Evolutionary conservation across 163 green algal genomes (phyloP).

Genomic region (Chloromonas sp.): DNA sequence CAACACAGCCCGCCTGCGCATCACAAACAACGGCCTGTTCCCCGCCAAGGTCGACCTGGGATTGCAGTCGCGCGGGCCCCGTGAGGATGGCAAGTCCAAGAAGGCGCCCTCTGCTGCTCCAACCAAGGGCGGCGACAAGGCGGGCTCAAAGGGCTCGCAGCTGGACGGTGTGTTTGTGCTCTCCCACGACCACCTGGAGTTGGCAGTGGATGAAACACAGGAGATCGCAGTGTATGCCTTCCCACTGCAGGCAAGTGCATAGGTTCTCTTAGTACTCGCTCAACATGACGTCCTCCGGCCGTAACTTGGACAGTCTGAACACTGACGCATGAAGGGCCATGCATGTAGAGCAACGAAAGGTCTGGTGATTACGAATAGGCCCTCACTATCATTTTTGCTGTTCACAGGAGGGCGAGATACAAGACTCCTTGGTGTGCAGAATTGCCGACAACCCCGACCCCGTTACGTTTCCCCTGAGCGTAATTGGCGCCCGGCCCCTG

Average conservation of each 20-base stretch:
- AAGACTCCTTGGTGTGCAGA: conserved; percentile 60
- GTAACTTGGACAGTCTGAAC: no score
- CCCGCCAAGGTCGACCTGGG: background rate
- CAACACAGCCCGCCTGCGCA: conserved; percentile 55
- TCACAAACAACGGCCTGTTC: conserved; percentile 76
- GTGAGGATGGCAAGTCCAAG: background rate
- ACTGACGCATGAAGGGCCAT: no score
- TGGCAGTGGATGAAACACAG: conserved; percentile 61
- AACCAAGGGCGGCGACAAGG: conserved; percentile 16
- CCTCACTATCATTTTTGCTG: no score
- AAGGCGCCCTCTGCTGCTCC: conserved; percentile 19
- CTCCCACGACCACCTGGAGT: conserved; percentile 38
- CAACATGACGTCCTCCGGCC: no score
- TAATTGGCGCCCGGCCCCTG: conserved; percentile 54
- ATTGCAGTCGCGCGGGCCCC: background rate
- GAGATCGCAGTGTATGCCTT: conserved; percentile 58
- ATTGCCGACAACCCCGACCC: conserved; percentile 61
- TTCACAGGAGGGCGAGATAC: conserved; percentile 30
- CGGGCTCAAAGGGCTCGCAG: background rate
- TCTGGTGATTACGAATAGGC: no score
- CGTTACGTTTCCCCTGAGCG: conserved; percentile 59
- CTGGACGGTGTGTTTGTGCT: conserved; percentile 48
- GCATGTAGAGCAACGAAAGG: no score
- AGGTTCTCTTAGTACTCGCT: no score
- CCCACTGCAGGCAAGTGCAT: conserved; percentile 15